Evolutionary conservation across 2,329 filamentous ascomycete species (phyloP).

Genomic region (Aspergillus clavatus): DNA sequence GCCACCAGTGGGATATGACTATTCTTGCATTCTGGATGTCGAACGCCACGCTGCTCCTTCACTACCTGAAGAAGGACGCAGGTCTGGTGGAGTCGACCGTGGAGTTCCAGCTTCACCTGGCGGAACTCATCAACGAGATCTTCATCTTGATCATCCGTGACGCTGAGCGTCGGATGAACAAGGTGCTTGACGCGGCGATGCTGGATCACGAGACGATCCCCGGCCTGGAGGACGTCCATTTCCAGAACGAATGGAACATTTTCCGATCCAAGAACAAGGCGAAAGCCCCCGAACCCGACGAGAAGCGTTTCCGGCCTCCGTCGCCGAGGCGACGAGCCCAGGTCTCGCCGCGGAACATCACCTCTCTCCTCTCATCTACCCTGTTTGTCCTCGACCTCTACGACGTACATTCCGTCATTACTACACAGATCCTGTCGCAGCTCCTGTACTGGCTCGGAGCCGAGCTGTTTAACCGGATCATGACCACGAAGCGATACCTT

Average conservation of each 20-base stretch:
- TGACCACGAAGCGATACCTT: slow-evolving; percentile 91
- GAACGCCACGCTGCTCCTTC: slow-evolving; percentile 88
- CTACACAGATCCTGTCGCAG: slow-evolving; percentile 83
- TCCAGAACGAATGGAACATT: slow-evolving; percentile 98
- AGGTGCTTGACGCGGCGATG: slow-evolving; percentile 88
- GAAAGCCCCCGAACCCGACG: slow-evolving; percentile 75
- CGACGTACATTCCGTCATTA: slow-evolving; percentile 96
- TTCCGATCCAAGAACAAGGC: slow-evolving; percentile 88
- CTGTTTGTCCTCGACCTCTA: slow-evolving; percentile 98
- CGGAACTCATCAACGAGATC: slow-evolving; percentile 95
- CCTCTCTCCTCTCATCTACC: slow-evolving; percentile 88
- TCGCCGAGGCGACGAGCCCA: slow-evolving; percentile 91
- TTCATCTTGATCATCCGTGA: slow-evolving; percentile 97
- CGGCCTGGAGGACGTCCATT: slow-evolving; percentile 91
- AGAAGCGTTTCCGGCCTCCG: slow-evolving; percentile 86
- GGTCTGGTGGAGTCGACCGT: slow-evolving; percentile 75
- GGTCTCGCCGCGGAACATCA: slow-evolving; percentile 89
- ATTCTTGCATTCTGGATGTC: slow-evolving; percentile 99
- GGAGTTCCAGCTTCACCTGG: slow-evolving; percentile 87
- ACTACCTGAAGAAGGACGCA: slow-evolving; percentile 92
- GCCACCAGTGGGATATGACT: slow-evolving; percentile 98
- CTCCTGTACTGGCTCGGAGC: slow-evolving; percentile 94
- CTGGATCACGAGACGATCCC: slow-evolving; percentile 97
- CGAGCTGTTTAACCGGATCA: slow-evolving; percentile 95
- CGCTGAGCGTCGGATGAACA: slow-evolving; percentile 91